These are phyloP conservation scores for Globisporangium uncinulatum DNA, from an alignment of 352 stramenopile genomes.

Conservation along the genomic window DNA sequence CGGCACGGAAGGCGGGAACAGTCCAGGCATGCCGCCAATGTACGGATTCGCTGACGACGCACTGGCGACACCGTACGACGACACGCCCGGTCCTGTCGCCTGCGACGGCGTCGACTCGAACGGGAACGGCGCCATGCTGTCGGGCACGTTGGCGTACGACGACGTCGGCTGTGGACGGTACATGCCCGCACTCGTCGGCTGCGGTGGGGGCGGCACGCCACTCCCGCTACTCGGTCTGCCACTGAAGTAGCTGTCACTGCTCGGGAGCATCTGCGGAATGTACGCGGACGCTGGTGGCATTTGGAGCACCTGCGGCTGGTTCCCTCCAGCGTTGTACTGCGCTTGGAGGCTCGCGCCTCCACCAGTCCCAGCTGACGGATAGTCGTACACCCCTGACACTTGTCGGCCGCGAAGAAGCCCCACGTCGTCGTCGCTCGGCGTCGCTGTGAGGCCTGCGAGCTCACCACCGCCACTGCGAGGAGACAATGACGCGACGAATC, in stretches of 20 bases:
- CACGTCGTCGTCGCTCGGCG: conserved; percentile 4
- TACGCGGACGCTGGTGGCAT: conserved; percentile 15
- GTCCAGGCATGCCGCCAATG: conserved; percentile 24
- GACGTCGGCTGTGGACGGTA: conserved; percentile 5
- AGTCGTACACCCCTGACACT: not conserved
- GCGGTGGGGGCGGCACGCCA: conserved; percentile 2
- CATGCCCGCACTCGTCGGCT: conserved; percentile 6
- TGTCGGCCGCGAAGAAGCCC: conserved; percentile 10
- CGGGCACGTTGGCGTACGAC: conserved; percentile 5
- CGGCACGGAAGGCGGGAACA: conserved; percentile 17
- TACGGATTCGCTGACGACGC: conserved; percentile 19
- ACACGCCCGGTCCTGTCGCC: conserved; percentile 8
- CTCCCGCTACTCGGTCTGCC: not conserved
- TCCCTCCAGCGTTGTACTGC: conserved; percentile 4
- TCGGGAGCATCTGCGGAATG: conserved; percentile 10
- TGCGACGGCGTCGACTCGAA: conserved; percentile 25
- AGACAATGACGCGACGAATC: conserved; percentile 15
- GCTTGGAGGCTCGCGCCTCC: not conserved
- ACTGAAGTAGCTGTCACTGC: conserved; percentile 8
- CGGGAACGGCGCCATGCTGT: conserved; percentile 26
- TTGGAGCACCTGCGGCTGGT: conserved; percentile 6
- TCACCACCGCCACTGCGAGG: not conserved
- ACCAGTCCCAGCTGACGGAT: not conserved
- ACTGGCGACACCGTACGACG: conserved; percentile 19
- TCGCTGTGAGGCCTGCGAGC: not conserved